Evolutionary conservation across 805 yeast genomes (phyloP), one percentile per base, ranked within the genome.

Genomic region (Wickerhamomyces kurtzmanii): DNA sequence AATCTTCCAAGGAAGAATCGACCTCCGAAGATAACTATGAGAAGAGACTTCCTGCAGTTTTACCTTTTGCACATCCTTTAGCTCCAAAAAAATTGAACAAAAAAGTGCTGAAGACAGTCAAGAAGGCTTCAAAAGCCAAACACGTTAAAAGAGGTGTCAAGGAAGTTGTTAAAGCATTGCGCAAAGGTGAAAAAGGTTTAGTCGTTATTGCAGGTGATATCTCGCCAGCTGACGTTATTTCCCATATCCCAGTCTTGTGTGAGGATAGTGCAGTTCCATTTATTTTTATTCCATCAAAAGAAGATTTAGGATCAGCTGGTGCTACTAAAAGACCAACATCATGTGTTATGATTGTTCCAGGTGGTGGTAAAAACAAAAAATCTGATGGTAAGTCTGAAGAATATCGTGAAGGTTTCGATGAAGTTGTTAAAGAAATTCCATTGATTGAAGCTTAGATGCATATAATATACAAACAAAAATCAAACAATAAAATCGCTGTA

Each of bases 271-370:
- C 81, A 26, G 96, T 91, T 27, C 96, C 97, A 49, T 93, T 66
- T 52, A 71, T 89, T 23, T 91, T 91, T 59, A 74, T 91, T 38
- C 98, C 98, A 47, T 86, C 96, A 28, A 91, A 91, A 62, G 96
- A 91, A 65, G 97, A 91, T 53, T 71, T 91, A 42, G 99, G 99
- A 20, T 82, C 94, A 38, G 98, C 99, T 15, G 97, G 97, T 52
- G 94, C 96, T 37, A 91, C 98, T 32, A 91, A 91, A 68, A 81
- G 99, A 69, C 97, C 98, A 44, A 91, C 99, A 21, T 85, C 96
- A 21, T 87, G 94, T 56, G 95, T 91, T 17, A 84, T 91, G 85
- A 73, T 91, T 45, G 91, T 87, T 31, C 98, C 99, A 46, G 95
- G 95, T 33, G 94, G 94, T 31, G 86, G 87, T 35, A 71, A 82